Base-by-base conservation (phyloP, 2,329 filamentous ascomycete genomes). In the Didymella segeticola region DNA sequence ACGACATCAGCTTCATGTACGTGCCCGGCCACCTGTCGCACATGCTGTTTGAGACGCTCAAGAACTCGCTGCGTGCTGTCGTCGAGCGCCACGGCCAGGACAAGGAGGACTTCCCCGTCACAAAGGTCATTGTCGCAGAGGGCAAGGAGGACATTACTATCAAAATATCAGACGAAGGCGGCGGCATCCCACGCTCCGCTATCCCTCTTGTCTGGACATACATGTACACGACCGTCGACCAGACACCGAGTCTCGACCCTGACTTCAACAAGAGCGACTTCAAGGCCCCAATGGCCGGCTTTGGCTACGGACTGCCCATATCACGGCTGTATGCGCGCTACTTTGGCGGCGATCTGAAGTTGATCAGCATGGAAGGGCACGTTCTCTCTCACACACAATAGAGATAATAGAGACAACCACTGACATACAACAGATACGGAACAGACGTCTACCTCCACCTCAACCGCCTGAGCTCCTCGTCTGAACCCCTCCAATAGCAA, bases 121-220 rank as follows among this genome's bases (percentile, higher is more conserved):
- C 93, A 47, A 97, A 98, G 73, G 92, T 99, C 47, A 96, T 99
- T 57, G 92, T 99, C 25, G 95, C 95, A 26, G 93, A 99, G 77
- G 95, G 95, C 53, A 93, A 95, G 74, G 95, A 99, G 77, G 95
- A 99, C 70, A 99, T 99, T 68, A 99, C 95, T 5, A 97, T 99
- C 80, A 99, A 99, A 79, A 89, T 99, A 66, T 91, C 89, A 4
- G 95, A 99, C 74, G 95, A 99, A 78, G 95, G 95, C 54, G 95
- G 95, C 60, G 95, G 95, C 58, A 98, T 99, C 47, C 92, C 95
- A 0, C 83, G 95, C 68, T 96, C 90, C 67, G 86, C 91, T 46
- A 98, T 99, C 60, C 95, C 95, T 5, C 83, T 99, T 12, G 95
- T 98, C n/a, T 99, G 95, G 95, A 99, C 95, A 11, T 99, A 99